These are phyloP conservation scores for Chlamydomonas reinhardtii DNA, from an alignment of 163 green algal species.

Conservation along the genomic window DNA sequence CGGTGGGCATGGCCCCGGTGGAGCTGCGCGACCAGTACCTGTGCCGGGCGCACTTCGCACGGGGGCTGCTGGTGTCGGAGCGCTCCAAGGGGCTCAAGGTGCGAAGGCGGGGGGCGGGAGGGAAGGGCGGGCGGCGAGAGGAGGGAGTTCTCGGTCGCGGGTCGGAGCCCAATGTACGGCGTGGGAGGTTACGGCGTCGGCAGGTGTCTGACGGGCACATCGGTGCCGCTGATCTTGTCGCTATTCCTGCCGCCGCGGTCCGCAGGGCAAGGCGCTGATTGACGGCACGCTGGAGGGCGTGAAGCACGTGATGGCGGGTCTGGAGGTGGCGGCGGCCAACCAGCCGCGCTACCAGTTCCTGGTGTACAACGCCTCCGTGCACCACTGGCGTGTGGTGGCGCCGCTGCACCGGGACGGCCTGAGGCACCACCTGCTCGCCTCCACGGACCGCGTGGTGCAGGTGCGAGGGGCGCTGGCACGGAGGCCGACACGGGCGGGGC, in stretches of 20 bases:
- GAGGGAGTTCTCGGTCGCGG: too few relatives aligned
- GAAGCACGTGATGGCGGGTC: constrained; percentile 54
- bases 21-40: constrained; percentile 64
- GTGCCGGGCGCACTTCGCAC: constrained; percentile 60
- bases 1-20: constrained; percentile 21
- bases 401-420: constrained; percentile 68
- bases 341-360: constrained; percentile 69
- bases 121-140: too few relatives aligned
- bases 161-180: too few relatives aligned
- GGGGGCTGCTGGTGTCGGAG: constrained; percentile 60
- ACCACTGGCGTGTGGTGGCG: constrained; percentile 71
- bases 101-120: background rate
- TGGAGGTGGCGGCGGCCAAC: constrained; percentile 54
- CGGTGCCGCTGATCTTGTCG: too few relatives aligned
- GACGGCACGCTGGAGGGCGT: constrained; percentile 66
- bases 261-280: constrained; percentile 59
- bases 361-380: constrained; percentile 81
- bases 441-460: constrained; percentile 58
- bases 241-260: background rate
- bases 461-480: constrained; percentile 6
- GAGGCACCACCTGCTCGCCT: constrained; percentile 64
- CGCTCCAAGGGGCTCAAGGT: constrained; percentile 63
- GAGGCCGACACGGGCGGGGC: too few relatives aligned
- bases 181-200: too few relatives aligned
- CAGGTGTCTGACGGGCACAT: too few relatives aligned